phyloP scores from a whole-genome alignment of 1,284 basidiomycete genomes.

The Malassezia arunalokei region DNA sequence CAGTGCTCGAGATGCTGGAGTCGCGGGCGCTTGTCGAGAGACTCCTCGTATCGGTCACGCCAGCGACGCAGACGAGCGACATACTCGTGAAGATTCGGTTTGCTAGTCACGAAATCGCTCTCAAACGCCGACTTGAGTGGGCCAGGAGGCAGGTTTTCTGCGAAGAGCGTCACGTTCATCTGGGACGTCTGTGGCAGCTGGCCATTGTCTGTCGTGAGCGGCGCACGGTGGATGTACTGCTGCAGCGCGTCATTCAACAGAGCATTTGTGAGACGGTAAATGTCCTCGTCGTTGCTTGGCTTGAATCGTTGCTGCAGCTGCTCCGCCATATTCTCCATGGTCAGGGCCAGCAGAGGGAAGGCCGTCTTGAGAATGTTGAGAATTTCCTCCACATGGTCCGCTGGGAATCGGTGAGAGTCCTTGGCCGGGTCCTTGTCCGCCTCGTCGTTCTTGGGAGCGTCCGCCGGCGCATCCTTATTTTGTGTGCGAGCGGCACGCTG shows the following conservation, averaged over 20 bases:
- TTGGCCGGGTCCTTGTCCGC: constrained; percentile 16
- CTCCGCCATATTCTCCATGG: constrained; percentile 94
- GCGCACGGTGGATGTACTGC: constrained; percentile 43
- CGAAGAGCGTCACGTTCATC: constrained; percentile 60
- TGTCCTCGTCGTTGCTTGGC: constrained; percentile 79
- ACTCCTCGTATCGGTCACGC: constrained; percentile 80
- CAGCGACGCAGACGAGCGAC: constrained; percentile 78
- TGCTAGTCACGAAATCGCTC: constrained; percentile 73
- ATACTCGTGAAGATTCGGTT: constrained; percentile 73
- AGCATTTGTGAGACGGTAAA: constrained; percentile 80
- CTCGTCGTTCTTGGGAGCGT: constrained; percentile 14
- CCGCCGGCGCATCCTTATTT: constrained; percentile 13
- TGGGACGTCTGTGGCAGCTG: constrained; percentile 54
- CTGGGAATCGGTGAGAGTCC: constrained; percentile 54
- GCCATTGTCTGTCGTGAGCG: constrained; percentile 57
- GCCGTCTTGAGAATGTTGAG: constrained; percentile 89
- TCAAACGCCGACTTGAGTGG: constrained; percentile 64
- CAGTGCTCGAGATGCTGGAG: constrained; percentile 76
- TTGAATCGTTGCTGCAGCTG: constrained; percentile 88
- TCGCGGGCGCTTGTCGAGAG: constrained; percentile 69
- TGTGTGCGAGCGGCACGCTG: constrained; percentile 47
- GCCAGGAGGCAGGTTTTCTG: constrained; percentile 50
- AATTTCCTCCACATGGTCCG: constrained; percentile 88
- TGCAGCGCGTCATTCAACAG: constrained; percentile 57
- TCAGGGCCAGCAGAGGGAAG: constrained; percentile 85